These are phyloP conservation scores for Mycena epipterygia DNA, from an alignment of 768 basidiomycete species.

Conservation along the genomic window DNA sequence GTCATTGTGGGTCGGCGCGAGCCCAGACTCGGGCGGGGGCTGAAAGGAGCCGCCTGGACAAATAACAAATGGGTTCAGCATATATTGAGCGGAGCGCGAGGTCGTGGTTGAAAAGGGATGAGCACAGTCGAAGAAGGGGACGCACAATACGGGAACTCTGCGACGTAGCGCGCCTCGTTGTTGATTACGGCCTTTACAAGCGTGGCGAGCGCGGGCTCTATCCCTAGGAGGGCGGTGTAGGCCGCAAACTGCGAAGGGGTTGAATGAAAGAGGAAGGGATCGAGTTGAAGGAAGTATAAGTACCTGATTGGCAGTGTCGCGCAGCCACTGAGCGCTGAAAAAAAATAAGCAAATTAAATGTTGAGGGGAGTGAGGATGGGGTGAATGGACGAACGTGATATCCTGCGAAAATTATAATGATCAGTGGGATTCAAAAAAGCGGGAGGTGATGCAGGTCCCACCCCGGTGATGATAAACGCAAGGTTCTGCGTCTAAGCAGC, in stretches of 20 bases:
- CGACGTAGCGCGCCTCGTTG: slow-evolving; percentile 81
- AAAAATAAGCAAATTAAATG: slow-evolving; percentile 28
- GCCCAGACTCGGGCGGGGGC: slow-evolving; percentile 81
- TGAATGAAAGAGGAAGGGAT: slow-evolving; percentile 19
- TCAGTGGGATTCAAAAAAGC: slow-evolving; percentile 10
- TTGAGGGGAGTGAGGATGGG: neutral
- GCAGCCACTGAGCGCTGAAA: slow-evolving; percentile 83
- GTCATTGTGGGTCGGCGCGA: slow-evolving; percentile 73
- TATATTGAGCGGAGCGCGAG: slow-evolving; percentile 38
- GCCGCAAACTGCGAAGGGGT: slow-evolving; percentile 69
- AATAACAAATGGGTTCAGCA: neutral
- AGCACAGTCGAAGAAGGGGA: neutral
- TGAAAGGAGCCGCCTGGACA: slow-evolving; percentile 80
- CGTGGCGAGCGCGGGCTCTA: slow-evolving; percentile 66
- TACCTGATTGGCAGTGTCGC: slow-evolving; percentile 86
- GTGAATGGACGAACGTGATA: slow-evolving; percentile 73
- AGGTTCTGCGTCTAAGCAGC: slow-evolving; percentile 69
- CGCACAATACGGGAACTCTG: slow-evolving; percentile 80
- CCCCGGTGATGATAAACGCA: slow-evolving; percentile 87
- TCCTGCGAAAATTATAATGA: slow-evolving; percentile 56
- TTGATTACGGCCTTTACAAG: slow-evolving; percentile 88
- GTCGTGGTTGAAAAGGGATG: too few relatives aligned
- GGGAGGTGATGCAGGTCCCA: slow-evolving; percentile 45
- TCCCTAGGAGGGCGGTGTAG: slow-evolving; percentile 73
- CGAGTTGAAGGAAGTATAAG: slow-evolving; percentile 15